Evolutionary conservation across 257 asterid species (phyloP), one percentile per base, ranked within the genome.

Genomic region (Petunia axillaris): DNA sequence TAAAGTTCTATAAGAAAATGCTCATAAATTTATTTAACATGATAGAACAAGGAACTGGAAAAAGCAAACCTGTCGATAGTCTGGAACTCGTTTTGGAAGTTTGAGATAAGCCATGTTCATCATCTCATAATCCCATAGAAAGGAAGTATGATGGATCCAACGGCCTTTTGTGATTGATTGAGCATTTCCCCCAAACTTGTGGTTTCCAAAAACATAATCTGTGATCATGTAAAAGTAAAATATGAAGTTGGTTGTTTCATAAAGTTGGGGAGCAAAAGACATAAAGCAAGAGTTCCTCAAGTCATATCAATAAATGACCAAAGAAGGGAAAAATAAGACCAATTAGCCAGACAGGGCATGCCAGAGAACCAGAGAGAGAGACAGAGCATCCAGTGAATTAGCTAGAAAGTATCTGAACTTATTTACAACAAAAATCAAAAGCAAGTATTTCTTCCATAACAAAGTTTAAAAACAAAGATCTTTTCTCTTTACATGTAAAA

Each of bases 91-190:
- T 78, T 83, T 87, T 36, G 98, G 98, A 83, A 80, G 88, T 80
- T 93, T 95, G 85, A 93, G 97, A 84, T 93, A 93, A 37, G 77
- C 89, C 99, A 95, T 95, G 89, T 93, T 95, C 44, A 70, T 81
- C 55, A 41, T 71, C 81, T 91, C 89, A 82, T 87, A 95, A 83
- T 95, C 99, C 99, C 99, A 95, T 79, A 95, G 74, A 81, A 95
- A 93, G 16, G 98, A 95, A 7, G 99, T 90, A 81, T 92, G 99
- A 86, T 93, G 99, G 73, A 95, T 86, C 99, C 99, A 95, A 81
- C 99, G 86, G 35, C 82, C 52, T 81, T 92, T 93, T 50, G 91
- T 95, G 67, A 95, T 93, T 55, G 99, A 92, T 82, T 93, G 98
- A 16, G 99, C 98, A 86, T 95, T 95, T 78, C 99, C 99, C 50